These are phyloP conservation scores for Leishmania turanica DNA, from an alignment of 208 protist species.

Conservation along the genomic window DNA sequence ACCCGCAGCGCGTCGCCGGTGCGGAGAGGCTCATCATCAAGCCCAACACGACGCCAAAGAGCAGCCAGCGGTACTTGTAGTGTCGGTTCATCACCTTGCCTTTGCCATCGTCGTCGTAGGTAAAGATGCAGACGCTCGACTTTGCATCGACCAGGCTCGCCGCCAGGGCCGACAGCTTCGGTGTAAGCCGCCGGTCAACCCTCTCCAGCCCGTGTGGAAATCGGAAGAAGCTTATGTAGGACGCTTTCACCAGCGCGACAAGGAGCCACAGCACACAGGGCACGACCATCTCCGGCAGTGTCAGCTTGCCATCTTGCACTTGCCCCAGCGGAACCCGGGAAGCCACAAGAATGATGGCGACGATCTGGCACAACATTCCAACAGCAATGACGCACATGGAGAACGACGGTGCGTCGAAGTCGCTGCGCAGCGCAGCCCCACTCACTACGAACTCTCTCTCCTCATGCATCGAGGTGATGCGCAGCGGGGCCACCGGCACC, in stretches of 20 bases:
- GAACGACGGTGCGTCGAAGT: slow-evolving; percentile 60
- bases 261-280: slow-evolving; percentile 71
- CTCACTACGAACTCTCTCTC: slow-evolving; percentile 86
- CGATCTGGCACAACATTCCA: slow-evolving; percentile 51
- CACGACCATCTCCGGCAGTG: slow-evolving; percentile 61
- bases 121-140: slow-evolving; percentile 72
- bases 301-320: slow-evolving; percentile 48
- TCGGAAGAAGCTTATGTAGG: slow-evolving; percentile 64
- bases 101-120: slow-evolving; percentile 75
- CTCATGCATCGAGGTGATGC: slow-evolving; percentile 59
- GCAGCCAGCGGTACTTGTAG: slow-evolving; percentile 72
- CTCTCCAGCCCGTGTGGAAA: slow-evolving; percentile 73
- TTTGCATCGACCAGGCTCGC: slow-evolving; percentile 70
- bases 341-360: slow-evolving; percentile 57
- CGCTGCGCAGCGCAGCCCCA: slow-evolving; percentile 63
- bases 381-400: slow-evolving; percentile 49
- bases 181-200: slow-evolving; percentile 66
- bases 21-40: slow-evolving; percentile 60
- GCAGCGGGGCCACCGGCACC: slow-evolving; percentile 53
- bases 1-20: slow-evolving; percentile 58
- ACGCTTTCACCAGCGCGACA: slow-evolving; percentile 43
- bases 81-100: slow-evolving; percentile 66
- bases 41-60: slow-evolving; percentile 41
- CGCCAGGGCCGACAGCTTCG: slow-evolving; percentile 66
- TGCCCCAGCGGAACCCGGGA: slow-evolving; percentile 43